phyloP scores from a whole-genome alignment of 768 basidiomycete species.

The Suillus clintonianus region DNA sequence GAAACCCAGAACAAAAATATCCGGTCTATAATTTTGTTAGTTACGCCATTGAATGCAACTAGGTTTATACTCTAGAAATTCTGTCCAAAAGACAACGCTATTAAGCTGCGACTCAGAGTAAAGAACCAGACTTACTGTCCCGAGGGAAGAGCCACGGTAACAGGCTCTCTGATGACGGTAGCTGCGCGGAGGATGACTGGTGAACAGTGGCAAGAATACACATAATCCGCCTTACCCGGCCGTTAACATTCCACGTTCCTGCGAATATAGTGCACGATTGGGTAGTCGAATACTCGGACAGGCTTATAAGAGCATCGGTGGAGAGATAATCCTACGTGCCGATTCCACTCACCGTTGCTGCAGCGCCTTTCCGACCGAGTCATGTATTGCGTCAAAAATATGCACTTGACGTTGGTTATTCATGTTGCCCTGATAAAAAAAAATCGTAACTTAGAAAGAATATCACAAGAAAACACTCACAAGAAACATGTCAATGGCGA shows the following conservation, averaged over 20 bases:
- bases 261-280: slow-evolving; percentile 74
- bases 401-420: slow-evolving; percentile 84
- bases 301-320: slow-evolving; percentile 39
- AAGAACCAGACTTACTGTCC: slow-evolving; percentile 54
- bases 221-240: slow-evolving; percentile 55
- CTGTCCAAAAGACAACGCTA: slow-evolving; percentile 9
- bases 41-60: slow-evolving; percentile 19
- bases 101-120: not conserved
- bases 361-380: slow-evolving; percentile 74
- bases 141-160: slow-evolving; percentile 90
- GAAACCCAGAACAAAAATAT: slow-evolving; percentile 89
- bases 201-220: not conserved
- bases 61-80: slow-evolving; percentile 18
- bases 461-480: slow-evolving; percentile 47
- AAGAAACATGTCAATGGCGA: slow-evolving; percentile 93
- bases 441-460: slow-evolving; percentile 9
- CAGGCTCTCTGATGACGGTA: slow-evolving; percentile 81
- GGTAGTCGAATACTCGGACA: slow-evolving; percentile 82
- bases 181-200: slow-evolving; percentile 14
- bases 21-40: slow-evolving; percentile 55
- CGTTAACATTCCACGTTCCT: slow-evolving; percentile 97
- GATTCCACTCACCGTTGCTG: slow-evolving; percentile 56
- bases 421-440: slow-evolving; percentile 78
- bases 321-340: not conserved
- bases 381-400: slow-evolving; percentile 93